Conservation (phyloP, 306 rosid genomes). For the Vigna mungo region DNA sequence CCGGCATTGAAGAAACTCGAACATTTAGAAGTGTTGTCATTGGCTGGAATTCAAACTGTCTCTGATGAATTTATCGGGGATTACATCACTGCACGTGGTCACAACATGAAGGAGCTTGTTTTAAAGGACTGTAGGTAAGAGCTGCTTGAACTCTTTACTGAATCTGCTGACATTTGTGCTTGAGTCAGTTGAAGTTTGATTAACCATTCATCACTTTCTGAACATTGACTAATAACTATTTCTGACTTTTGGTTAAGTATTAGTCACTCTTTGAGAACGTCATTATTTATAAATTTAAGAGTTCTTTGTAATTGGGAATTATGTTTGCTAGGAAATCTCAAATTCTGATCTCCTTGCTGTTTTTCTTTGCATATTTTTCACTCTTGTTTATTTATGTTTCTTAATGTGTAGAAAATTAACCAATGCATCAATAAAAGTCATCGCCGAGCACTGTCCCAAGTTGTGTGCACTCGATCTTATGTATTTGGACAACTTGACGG, state of each 20-base stretch:
- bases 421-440: constrained; percentile 66
- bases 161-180: constrained; percentile 10
- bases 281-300: not conserved
- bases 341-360: constrained; percentile 18
- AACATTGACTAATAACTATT: not conserved
- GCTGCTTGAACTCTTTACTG: constrained; percentile 7
- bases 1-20: constrained; percentile 64
- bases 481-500: constrained; percentile 65
- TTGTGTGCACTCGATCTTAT: constrained; percentile 65
- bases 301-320: constrained; percentile 23
- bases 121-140: constrained; percentile 80
- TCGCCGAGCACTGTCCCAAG: constrained; percentile 67
- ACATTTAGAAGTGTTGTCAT: constrained; percentile 70
- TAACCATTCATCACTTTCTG: not conserved
- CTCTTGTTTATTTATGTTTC: constrained; percentile 28
- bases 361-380: constrained; percentile 21
- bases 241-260: not conserved
- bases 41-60: constrained; percentile 70
- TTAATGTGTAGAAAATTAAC: constrained; percentile 74
- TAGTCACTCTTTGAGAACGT: not conserved
- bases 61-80: constrained; percentile 59
- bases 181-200: not conserved
- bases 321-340: constrained; percentile 23
- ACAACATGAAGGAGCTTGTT: constrained; percentile 77
- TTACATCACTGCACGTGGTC: constrained; percentile 56